Conservation (phyloP, 2,329 filamentous ascomycete species). For the Diaporthe velutina region DNA sequence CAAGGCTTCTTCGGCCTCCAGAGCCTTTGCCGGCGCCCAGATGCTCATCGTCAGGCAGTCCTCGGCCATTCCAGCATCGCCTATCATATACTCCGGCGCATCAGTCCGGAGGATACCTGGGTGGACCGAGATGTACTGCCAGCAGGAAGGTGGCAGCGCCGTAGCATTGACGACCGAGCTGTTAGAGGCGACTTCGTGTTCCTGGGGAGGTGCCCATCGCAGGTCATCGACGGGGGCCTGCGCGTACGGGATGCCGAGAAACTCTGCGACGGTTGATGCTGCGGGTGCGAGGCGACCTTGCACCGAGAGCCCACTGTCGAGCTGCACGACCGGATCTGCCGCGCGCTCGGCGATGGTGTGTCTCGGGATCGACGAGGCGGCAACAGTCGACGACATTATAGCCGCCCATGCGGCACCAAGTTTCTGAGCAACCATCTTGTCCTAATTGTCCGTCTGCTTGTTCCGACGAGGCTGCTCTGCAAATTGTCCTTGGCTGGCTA, state of each 20-base stretch:
- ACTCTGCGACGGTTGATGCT: slow-evolving; percentile 48
- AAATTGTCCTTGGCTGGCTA: neutral
- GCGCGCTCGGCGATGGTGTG: neutral
- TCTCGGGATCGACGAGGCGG: slow-evolving; percentile 1
- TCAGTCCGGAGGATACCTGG: slow-evolving; percentile 38
- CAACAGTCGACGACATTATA: neutral
- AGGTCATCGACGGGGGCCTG: slow-evolving; percentile 49
- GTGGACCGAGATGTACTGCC: slow-evolving; percentile 21
- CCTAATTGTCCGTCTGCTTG: neutral
- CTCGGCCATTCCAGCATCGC: slow-evolving; percentile 42
- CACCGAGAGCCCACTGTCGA: slow-evolving; percentile 20
- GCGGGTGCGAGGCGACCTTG: slow-evolving; percentile 21
- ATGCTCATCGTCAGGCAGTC: slow-evolving; percentile 62
- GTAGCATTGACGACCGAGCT: slow-evolving; percentile 49
- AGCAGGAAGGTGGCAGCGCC: slow-evolving; percentile 42
- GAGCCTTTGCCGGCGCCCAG: slow-evolving; percentile 52
- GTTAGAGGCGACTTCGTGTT: slow-evolving; percentile 42
- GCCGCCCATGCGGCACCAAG: slow-evolving; percentile 4
- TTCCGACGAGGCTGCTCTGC: neutral
- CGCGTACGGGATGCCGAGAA: slow-evolving; percentile 54
- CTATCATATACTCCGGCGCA: slow-evolving; percentile 43
- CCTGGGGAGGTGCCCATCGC: slow-evolving; percentile 48
- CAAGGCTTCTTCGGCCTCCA: slow-evolving; percentile 42
- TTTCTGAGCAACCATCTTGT: neutral
- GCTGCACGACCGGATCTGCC: slow-evolving; percentile 2